Base-by-base conservation (phyloP, 2,329 filamentous ascomycete species). In the Neopestalotiopsis sp. region DNA sequence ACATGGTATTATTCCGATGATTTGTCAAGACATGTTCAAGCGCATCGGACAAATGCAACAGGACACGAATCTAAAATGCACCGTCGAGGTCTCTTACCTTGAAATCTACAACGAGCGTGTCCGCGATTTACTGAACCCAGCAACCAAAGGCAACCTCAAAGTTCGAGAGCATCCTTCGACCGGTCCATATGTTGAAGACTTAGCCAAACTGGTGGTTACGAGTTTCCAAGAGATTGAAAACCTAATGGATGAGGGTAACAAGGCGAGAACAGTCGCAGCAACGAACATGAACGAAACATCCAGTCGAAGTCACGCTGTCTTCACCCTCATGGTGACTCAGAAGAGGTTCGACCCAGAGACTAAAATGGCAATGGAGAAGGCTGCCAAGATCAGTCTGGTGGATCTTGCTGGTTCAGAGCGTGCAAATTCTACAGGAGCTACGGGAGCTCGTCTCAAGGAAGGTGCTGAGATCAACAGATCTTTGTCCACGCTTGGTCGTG, bases 281-380 rank as follows among this genome's bases (percentile, higher is more conserved):
- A 99, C 96, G 52, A 99, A 98, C 87, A 99, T 99, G 96, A 99
- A 99, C 85, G 96, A 98, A 82, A 99, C 97, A 0, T 98, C 94
- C 70, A 97, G 94, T 88, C 92, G 96, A 85, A 98, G 95, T 79
- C 96, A 99, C 81, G 96, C 96, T 56, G 97, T 99, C 65, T 99
- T 99, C 79, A 99, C 97, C 24, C 85, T 99, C 67, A 98, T 95
- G 77, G 85, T 99, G 61, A 97, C 94, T 0, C 96, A 99, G 80
- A 98, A 98, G 81, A 91, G 93, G 70, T 92, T 92, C 78, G 96
- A 99, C 78, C 84, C 89, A 2, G 94, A 98, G 79, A 98, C 96
- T 0, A 97, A 94, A 73, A 97, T 99, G 95, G 94, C 95, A 75
- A 93, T 95, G 76, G 97, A 99, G 81, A 98, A 98, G 81, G 95